A percentile compares a stretch with the other conserved stretches of the same genome.
Conservation (phyloP, 2,329 filamentous ascomycete species). For the Cladosporium sp. region DNA sequence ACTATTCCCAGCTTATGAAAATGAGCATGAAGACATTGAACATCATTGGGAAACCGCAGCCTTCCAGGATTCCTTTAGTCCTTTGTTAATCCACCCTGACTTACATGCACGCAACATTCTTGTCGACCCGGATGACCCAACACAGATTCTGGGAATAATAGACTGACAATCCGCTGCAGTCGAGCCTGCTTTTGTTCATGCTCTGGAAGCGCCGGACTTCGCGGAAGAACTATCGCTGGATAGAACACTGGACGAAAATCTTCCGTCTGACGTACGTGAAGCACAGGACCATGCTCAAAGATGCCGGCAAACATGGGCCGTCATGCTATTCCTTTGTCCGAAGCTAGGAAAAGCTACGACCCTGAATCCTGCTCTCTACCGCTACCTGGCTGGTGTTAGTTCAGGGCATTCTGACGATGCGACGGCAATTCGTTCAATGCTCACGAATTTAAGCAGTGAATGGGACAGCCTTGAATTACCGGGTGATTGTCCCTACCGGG, state of each 20-base stretch:
- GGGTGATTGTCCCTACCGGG: background rate
- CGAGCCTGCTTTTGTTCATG: slow-evolving; percentile 24
- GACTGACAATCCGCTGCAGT: slow-evolving; percentile 38
- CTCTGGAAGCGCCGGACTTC: slow-evolving; percentile 25
- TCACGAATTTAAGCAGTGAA: background rate
- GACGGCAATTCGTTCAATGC: background rate
- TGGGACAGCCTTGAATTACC: background rate
- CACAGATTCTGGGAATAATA: slow-evolving; percentile 35
- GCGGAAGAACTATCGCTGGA: slow-evolving; percentile 16
- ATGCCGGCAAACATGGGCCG: background rate
- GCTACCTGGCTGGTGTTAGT: background rate
- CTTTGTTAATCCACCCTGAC: slow-evolving; percentile 41
- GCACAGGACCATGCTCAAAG: background rate
- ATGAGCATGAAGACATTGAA: background rate
- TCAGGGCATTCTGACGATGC: background rate
- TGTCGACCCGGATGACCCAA: slow-evolving; percentile 35
- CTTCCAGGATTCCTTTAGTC: background rate
- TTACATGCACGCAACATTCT: slow-evolving; percentile 43
- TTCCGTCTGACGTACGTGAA: background rate
- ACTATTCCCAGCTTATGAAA: background rate
- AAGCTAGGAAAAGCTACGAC: background rate
- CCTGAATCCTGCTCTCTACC: background rate
- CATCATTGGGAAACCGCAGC: background rate
- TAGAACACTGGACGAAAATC: background rate
- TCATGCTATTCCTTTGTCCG: background rate